Conservation (phyloP, 805 yeast species). For the Wickerhamiella kazuoi region DNA sequence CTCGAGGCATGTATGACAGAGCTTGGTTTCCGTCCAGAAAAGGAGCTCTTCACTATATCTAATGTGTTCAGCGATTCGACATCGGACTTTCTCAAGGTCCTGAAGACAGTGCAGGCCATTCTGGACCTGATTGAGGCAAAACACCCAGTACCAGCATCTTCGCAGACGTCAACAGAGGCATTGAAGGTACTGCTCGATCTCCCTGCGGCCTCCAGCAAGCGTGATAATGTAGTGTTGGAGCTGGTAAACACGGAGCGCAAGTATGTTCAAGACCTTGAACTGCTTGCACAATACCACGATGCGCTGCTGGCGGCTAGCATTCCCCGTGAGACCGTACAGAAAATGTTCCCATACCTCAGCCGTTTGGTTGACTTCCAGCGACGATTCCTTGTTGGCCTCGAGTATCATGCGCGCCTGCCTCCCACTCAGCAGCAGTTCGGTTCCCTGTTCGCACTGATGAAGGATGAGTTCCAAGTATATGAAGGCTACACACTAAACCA, state of each 20-base stretch:
- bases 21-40: constrained; percentile 49
- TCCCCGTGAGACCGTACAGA: constrained; percentile 62
- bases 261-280: constrained; percentile 80
- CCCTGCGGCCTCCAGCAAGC: constrained; percentile 20
- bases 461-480: constrained; percentile 70
- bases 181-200: background rate
- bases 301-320: constrained; percentile 53
- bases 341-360: constrained; percentile 66
- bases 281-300: constrained; percentile 44
- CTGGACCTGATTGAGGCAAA: constrained; percentile 24
- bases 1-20: constrained; percentile 68
- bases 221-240: constrained; percentile 69
- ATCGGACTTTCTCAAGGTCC: constrained; percentile 54
- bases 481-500: constrained; percentile 93
- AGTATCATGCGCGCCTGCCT: constrained; percentile 66
- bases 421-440: constrained; percentile 71
- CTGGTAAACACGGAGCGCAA: constrained; percentile 79
- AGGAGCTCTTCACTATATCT: constrained; percentile 73
- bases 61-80: constrained; percentile 75
- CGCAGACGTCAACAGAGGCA: background rate
- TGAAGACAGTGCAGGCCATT: constrained; percentile 52
- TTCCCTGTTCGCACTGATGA: constrained; percentile 69
- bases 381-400: constrained; percentile 71
- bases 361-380: constrained; percentile 85
- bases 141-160: background rate